These are phyloP conservation scores for Penicillium cosmopolitanum DNA, from an alignment of 495 filamentous ascomycete species.

Conservation along the genomic window DNA sequence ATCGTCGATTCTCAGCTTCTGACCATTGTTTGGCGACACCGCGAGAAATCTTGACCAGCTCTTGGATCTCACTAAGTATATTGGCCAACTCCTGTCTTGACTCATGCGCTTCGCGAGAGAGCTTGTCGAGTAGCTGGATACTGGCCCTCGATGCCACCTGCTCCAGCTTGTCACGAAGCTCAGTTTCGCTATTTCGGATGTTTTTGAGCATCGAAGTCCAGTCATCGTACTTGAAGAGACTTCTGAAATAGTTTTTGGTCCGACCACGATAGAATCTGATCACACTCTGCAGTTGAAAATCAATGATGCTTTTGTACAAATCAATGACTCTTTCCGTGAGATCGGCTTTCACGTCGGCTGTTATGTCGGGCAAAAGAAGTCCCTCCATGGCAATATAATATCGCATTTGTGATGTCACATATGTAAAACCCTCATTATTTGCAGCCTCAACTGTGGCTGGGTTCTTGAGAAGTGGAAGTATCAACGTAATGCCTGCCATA, in stretches of 20 bases:
- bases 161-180: not conserved
- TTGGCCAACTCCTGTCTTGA: not conserved
- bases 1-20: constrained; percentile 8
- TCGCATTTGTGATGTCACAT: constrained; percentile 15
- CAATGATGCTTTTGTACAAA: constrained; percentile 13
- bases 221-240: constrained; percentile 9
- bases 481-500: constrained; percentile 13
- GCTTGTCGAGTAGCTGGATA: constrained; percentile 3
- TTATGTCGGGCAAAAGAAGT: not conserved
- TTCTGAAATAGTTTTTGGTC: constrained; percentile 11
- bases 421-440: constrained; percentile 11
- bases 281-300: constrained; percentile 18
- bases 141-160: not conserved
- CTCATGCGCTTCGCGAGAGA: not conserved
- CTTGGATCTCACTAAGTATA: not conserved
- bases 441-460: constrained; percentile 2
- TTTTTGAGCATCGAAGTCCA: not conserved
- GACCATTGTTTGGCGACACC: not conserved
- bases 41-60: not conserved
- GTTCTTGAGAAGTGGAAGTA: constrained; percentile 11
- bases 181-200: not conserved
- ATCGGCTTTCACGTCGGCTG: not conserved
- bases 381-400: constrained; percentile 15
- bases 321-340: constrained; percentile 2
- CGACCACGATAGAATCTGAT: constrained; percentile 12